Base-by-base conservation (phyloP, 192 early-diverging fungal species). In the Thamnidium elegans region DNA sequence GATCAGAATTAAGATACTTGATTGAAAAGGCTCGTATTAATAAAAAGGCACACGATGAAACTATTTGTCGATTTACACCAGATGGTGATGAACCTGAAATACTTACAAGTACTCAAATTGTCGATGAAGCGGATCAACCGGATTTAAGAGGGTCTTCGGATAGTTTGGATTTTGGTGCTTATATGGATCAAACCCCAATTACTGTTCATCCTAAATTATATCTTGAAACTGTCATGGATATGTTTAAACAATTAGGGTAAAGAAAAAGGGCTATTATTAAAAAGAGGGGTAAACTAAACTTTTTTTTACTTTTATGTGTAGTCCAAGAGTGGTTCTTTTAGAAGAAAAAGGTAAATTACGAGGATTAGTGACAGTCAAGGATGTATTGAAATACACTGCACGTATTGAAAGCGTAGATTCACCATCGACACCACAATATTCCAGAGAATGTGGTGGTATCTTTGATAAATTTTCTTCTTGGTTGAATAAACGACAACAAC, bases 221-320 rank as follows among this genome's bases (percentile, higher is more conserved):
- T 1, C 73, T 88, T 9, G 92, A 91, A 60, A 90, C 88, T 0
- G 88, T 89, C 0, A 79, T 91, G 66, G 88, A 92, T 74, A 81
- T 94, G 46, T 94, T 94, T 67, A 89, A 89, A 56, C 91, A 94
- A 76, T 81, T 93, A 55, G 91, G 90, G 79, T 80, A 55, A 55
- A 32, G 32, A 11, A 17, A 9, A 19, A 14, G 44, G 4, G 44
- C 44, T 9, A 13, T 45, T 15, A 13, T 23, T 21, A 43, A 6
- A 47, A 17, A 14, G 2, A 26, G 11, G 5, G 45, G 32, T n/a
- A 52, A 39, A 51, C 48, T 45, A 45, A 42, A 31, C 13, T 58
- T 52, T 11, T 26, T 26, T 26, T 26, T 26, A 26, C 3, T 26
- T 26, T 26, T 26, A 2, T 26, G 26, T 30, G 21, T 74, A 79